Base-by-base conservation (phyloP, 371 early-diverging fungal species). In the Parasitella parasitica region DNA sequence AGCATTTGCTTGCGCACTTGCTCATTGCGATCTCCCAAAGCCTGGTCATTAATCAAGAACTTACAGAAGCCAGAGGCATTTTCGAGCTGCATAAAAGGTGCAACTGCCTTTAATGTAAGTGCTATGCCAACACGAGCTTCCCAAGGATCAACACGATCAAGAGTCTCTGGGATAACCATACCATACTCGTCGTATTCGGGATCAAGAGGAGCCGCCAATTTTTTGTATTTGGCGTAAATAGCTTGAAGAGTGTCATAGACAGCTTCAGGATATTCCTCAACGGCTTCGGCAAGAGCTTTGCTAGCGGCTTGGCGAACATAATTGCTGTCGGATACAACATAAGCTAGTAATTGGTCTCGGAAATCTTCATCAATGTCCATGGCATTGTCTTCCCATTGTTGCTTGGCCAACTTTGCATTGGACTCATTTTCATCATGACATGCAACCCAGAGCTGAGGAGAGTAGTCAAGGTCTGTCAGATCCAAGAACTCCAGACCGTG, bases 131-230 rank as follows among this genome's bases (percentile, higher is more conserved):
- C 79, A 18, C 97, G 93, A 12, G 94, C 85, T 36, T 84, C 87
- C 77, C 89, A 91, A 24, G 91, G 90, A 71, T 98, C 97, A 43
- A 77, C 70, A 50, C 88, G 88, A 67, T 92, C 83, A 56, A 94
- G 69, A 0, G 96, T 92, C 52, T 89, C 91, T 12, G 91, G 90
- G 26, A 93, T 93, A 0, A 96, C 83, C 73, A 98, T 89, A 46
- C 96, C 97, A 61, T 84, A 95, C 41, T 88, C 88, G 71, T 98
- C 96, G 59, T 91, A 94, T 69, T 95, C 92, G 4, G 96, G 96
- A 24, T 87, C 88, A 12, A 94, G 84, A n/a, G 91, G 80, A 35
- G 83, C 80, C 39, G 89, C 86, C 84, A 89, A 74, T 54, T 85
- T 77, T 36, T 72, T 75, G 67, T 89, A 91, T 8, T 73, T 60